These are phyloP conservation scores for Paracamarosporium sp. DNA, from an alignment of 2,329 filamentous ascomycete genomes.

Conservation along the genomic window DNA sequence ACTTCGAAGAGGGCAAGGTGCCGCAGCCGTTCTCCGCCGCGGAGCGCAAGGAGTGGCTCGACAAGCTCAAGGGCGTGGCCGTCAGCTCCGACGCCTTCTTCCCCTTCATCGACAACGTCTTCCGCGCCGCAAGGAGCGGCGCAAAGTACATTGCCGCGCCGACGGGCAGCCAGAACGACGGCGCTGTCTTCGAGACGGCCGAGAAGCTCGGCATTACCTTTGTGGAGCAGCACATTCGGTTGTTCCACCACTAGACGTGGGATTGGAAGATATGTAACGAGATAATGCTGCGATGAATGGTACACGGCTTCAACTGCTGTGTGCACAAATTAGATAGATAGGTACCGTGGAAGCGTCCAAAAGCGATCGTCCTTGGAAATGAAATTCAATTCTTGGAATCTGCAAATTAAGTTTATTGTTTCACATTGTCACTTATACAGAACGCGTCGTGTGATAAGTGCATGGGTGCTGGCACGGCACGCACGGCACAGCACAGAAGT, in stretches of 20 bases:
- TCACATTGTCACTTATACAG: too few relatives aligned
- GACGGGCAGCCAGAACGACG: slow-evolving; percentile 86
- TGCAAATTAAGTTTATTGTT: too few relatives aligned
- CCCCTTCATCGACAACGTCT: slow-evolving; percentile 98
- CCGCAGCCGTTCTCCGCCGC: slow-evolving; percentile 81
- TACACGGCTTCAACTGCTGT: not conserved
- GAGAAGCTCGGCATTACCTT: slow-evolving; percentile 93
- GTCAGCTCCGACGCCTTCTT: slow-evolving; percentile 98
- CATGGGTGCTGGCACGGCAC: too few relatives aligned
- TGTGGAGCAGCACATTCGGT: slow-evolving; percentile 89
- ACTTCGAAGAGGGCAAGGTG: slow-evolving; percentile 80
- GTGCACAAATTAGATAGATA: not conserved
- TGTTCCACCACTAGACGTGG: slow-evolving; percentile 84
- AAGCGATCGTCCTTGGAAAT: not conserved
- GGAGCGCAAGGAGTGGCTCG: slow-evolving; percentile 86
- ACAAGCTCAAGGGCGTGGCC: slow-evolving; percentile 80
- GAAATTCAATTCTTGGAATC: too few relatives aligned
- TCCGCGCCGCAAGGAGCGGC: slow-evolving; percentile 85
- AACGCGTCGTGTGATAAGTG: too few relatives aligned
- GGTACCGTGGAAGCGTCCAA: not conserved
- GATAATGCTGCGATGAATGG: not conserved
- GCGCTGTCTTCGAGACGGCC: slow-evolving; percentile 82
- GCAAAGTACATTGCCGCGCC: slow-evolving; percentile 97
- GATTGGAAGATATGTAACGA: not conserved
- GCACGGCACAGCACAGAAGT: too few relatives aligned